Evolutionary conservation across 306 rosid species (phyloP), one percentile per base, ranked within the genome.

Genomic region (Pterocarpus santalinus): DNA sequence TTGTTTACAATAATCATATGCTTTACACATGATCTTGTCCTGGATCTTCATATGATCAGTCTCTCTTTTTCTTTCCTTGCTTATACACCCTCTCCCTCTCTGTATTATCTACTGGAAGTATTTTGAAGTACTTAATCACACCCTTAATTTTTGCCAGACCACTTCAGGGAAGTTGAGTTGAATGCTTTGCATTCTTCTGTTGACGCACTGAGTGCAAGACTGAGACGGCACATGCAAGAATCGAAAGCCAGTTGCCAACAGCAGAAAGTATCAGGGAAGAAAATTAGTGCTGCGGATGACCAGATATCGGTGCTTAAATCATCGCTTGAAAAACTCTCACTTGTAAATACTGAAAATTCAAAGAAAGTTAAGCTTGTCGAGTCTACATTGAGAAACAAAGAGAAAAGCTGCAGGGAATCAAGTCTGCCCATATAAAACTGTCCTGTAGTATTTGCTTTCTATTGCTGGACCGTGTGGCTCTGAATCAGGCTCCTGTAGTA

Each of bases 341-440:
- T 94, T 49, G 80, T 92, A 65, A 94, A 89, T 84, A 84, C 90
- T 61, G 84, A 91, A 62, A 94, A 94, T 73, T 15, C 94, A 0
- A 86, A 90, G 81, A 94, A 84, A 90, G 90, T 92, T 58, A 89
- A 91, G 85, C 77, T 92, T 34, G 96, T 94, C 32, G 98, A 90
- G 69, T 87, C 94, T 64, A 83, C 86, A 16, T 70, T 94, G 76
- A 89, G 22, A 72, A 84, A 61, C 84, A 83, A 69, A 66, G 97
- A 92, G 78, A 85, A 80, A 82, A 86, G 79, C 46, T 73, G 87
- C 79, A 72, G 84, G 73, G 84, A 79, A 67, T 83, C 87, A 76
- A 73, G 83, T 44, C 47, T 63, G 12, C 79, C 81, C 14, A 14
- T 51, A 52, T 36, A 47, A 70, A 75, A 16, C 41, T 17, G 66